phyloP scores from a whole-genome alignment of 768 basidiomycete genomes.

The Mycena belliarum region DNA sequence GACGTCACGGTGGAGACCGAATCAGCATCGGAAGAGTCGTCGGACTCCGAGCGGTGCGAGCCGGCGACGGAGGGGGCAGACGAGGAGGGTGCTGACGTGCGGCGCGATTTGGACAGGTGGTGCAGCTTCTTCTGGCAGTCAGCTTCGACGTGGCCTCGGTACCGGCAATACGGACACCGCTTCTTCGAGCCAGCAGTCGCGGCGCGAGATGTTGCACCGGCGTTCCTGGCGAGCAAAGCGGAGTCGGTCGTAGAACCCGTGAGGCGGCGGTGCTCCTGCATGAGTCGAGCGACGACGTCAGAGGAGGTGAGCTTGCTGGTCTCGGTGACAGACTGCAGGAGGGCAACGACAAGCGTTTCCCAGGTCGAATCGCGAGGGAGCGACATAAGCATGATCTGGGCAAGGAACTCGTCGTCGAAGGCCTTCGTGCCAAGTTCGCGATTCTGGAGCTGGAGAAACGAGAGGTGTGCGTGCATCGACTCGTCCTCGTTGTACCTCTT shows the following conservation, averaged over 20 bases:
- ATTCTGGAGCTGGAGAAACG: background rate
- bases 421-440: background rate
- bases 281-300: background rate
- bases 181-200: slow-evolving; percentile 2
- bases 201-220: background rate
- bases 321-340: background rate
- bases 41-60: background rate
- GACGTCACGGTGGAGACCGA: background rate
- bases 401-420: background rate
- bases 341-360: background rate
- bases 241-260: background rate
- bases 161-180: slow-evolving; percentile 6
- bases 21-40: background rate
- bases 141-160: background rate
- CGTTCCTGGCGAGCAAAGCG: slow-evolving; percentile 2
- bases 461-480: background rate
- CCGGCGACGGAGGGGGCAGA: background rate
- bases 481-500: background rate
- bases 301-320: background rate
- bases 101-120: background rate
- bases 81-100: background rate
- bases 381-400: background rate
- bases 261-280: background rate
- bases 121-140: slow-evolving; percentile 1
- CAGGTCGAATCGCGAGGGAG: background rate